Evolutionary conservation across 192 early-diverging fungal genomes (phyloP).

Genomic region (Funneliformis mosseae): DNA sequence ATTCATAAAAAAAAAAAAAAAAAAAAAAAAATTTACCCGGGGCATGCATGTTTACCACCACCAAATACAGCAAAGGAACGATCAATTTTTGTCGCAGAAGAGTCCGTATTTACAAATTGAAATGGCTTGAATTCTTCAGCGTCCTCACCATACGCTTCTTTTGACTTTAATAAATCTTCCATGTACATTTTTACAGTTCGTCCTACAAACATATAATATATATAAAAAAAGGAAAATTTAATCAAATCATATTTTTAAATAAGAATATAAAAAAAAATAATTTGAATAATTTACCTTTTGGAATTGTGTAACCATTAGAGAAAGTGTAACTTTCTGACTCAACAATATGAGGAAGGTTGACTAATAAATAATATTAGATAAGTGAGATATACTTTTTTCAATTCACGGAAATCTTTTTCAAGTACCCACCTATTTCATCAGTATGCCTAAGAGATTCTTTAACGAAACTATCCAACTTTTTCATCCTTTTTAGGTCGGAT

Average conservation of each 20-base stretch:
- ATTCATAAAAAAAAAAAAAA: not conserved
- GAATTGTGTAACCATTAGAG: slow-evolving; percentile 11
- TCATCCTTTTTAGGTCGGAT: not conserved
- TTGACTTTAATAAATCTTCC: not conserved
- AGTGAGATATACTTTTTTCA: not conserved
- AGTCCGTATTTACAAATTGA: slow-evolving; percentile 23
- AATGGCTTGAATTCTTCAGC: slow-evolving; percentile 30
- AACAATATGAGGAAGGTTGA: not conserved
- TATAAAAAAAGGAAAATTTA: not conserved
- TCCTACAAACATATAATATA: not conserved
- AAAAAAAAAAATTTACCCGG: slow-evolving; percentile 10
- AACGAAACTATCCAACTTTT: slow-evolving; percentile 13
- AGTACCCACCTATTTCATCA: not conserved
- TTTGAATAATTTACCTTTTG: not conserved
- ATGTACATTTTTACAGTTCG: not conserved
- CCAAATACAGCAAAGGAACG: not conserved
- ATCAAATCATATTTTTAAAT: not conserved
- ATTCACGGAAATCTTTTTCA: not conserved
- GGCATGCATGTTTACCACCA: not conserved
- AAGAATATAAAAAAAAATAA: not conserved
- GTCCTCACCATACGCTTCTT: not conserved
- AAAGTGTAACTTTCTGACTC: not conserved
- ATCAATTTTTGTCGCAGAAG: slow-evolving; percentile 20
- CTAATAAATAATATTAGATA: not conserved
- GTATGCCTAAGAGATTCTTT: slow-evolving; percentile 8